Evolutionary conservation across 73 alveolate genomes (phyloP).

Genomic region (Paramecium sexaurelia): DNA sequence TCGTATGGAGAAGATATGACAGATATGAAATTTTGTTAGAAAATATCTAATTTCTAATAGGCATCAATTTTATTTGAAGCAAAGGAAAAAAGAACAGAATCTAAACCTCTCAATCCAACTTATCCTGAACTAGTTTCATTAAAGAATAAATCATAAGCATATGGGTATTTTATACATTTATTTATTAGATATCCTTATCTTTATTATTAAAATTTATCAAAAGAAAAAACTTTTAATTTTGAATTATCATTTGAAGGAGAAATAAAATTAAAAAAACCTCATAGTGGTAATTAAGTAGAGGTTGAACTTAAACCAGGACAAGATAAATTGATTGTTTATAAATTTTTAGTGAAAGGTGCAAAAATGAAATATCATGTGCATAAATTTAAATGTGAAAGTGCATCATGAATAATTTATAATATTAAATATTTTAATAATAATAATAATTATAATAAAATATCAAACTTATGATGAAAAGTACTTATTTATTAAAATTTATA

Average conservation of each 20-base stretch:
- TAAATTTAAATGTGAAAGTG: background rate
- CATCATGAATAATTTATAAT: background rate
- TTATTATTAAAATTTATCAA: background rate
- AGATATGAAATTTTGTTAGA: slow-evolving; percentile 3
- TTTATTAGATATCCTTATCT: background rate
- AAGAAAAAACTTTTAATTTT: background rate
- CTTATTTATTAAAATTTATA: background rate
- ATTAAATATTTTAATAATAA: background rate
- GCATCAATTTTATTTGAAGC: background rate
- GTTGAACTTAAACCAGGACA: background rate
- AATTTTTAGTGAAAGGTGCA: background rate
- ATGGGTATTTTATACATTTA: background rate
- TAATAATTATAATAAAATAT: background rate
- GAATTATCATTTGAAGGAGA: background rate
- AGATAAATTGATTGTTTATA: background rate
- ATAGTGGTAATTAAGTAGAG: background rate
- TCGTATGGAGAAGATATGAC: background rate
- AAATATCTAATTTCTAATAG: background rate
- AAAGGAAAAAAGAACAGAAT: background rate
- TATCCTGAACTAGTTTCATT: background rate
- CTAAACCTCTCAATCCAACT: background rate
- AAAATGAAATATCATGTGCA: background rate
- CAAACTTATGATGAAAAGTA: background rate
- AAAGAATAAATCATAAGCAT: background rate
- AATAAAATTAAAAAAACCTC: slow-evolving; percentile 48